A percentile compares a stretch with the other conserved stretches of the same genome.
These are phyloP conservation scores for Medicago lupulina DNA, from an alignment of 306 rosid genomes.

Conservation along the genomic window DNA sequence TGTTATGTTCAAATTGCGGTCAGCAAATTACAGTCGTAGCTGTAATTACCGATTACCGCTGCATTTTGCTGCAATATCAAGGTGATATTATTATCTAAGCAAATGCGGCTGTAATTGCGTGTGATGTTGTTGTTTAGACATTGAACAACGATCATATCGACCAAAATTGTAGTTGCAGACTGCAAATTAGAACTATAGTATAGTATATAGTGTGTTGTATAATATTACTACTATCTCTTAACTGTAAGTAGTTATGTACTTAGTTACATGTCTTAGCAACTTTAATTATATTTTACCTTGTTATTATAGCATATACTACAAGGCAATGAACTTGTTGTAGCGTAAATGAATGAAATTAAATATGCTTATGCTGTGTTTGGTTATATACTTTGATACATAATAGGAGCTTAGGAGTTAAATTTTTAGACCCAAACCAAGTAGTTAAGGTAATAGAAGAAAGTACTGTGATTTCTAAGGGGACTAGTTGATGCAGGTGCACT, in stretches of 20 bases:
- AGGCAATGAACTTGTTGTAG: neutral
- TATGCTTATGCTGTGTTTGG: neutral
- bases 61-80: neutral
- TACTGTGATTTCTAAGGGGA: conserved; percentile 5
- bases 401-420: neutral
- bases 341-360: neutral
- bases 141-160: no score
- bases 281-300: conserved; percentile 2
- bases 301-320: conserved; percentile 15
- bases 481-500: conserved; percentile 73
- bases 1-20: no score
- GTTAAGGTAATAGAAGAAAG: neutral
- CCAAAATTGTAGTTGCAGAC: neutral
- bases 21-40: no score
- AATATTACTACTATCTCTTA: neutral
- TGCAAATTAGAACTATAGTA: neutral
- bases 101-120: neutral
- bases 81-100: neutral
- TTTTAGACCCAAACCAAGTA: neutral
- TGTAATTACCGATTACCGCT: neutral
- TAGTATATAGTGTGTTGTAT: neutral
- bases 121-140: neutral
- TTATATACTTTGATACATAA: neutral
- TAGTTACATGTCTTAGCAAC: neutral
- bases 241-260: neutral